Evolutionary conservation across 2,329 filamentous ascomycete species (phyloP).

Genomic region (Verticillium dahliae): DNA sequence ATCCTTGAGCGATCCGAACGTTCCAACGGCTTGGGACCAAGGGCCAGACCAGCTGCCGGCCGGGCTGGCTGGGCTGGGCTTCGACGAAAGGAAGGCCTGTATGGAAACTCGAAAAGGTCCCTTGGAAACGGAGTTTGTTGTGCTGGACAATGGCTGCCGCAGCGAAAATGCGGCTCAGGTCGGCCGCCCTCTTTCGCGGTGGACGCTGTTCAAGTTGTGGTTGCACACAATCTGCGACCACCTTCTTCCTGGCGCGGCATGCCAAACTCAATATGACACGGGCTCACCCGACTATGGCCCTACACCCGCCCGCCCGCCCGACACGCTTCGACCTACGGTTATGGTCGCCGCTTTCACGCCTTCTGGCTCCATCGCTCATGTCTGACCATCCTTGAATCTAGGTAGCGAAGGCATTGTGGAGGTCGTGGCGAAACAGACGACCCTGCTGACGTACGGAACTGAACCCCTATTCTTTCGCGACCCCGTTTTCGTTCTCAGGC

Average conservation of each 20-base stretch:
- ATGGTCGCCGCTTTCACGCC: background rate
- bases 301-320: background rate
- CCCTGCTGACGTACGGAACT: background rate
- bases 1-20: background rate
- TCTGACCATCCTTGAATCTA: background rate
- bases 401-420: background rate
- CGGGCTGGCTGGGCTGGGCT: background rate
- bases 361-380: background rate
- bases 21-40: slow-evolving; percentile 1
- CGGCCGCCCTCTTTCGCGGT: no score
- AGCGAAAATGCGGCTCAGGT: no score
- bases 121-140: background rate
- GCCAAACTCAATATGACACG: background rate
- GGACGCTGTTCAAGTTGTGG: no score
- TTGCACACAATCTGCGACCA: no score
- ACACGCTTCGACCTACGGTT: background rate
- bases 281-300: background rate
- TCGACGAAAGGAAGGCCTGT: background rate
- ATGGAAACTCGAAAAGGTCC: background rate
- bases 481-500: slow-evolving; percentile 1
- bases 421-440: background rate
- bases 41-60: background rate
- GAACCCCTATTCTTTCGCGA: background rate
- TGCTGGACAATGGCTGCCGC: background rate
- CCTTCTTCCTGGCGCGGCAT: background rate